Evolutionary conservation across 2,329 filamentous ascomycete genomes (phyloP).

Genomic region (Claviceps humidiphila): DNA sequence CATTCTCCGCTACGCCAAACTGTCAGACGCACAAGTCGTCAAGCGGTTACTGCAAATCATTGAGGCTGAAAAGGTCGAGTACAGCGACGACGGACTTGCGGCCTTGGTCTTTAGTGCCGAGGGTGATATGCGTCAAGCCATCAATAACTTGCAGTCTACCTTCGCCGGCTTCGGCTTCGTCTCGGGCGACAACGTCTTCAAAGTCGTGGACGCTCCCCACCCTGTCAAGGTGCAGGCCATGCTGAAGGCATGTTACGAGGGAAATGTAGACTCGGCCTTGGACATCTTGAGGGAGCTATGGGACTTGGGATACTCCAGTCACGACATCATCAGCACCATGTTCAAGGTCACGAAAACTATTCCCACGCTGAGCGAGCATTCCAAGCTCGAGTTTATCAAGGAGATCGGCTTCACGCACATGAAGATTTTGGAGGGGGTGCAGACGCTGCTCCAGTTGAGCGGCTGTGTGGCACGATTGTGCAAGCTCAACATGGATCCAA

Average conservation of each 20-base stretch:
- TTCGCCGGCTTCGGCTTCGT: slow-evolving; percentile 90
- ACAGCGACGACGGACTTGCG: slow-evolving; percentile 84
- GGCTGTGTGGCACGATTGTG: slow-evolving; percentile 84
- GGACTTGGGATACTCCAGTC: slow-evolving; percentile 91
- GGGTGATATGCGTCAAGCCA: slow-evolving; percentile 96
- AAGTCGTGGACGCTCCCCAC: slow-evolving; percentile 91
- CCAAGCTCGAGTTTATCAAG: slow-evolving; percentile 94
- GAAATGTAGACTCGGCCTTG: slow-evolving; percentile 76
- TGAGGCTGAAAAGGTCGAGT: slow-evolving; percentile 79
- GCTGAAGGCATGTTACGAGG: slow-evolving; percentile 93
- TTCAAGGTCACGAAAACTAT: slow-evolving; percentile 97
- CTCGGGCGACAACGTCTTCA: slow-evolving; percentile 96
- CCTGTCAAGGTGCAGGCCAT: slow-evolving; percentile 97
- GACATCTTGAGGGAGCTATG: slow-evolving; percentile 83
- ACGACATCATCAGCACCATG: slow-evolving; percentile 99
- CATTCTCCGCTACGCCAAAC: slow-evolving; percentile 81
- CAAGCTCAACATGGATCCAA: slow-evolving; percentile 92
- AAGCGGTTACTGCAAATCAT: slow-evolving; percentile 86
- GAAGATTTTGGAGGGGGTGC: slow-evolving; percentile 95
- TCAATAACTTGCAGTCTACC: slow-evolving; percentile 95
- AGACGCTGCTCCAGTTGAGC: slow-evolving; percentile 85
- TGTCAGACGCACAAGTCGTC: slow-evolving; percentile 87
- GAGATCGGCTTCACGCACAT: slow-evolving; percentile 99
- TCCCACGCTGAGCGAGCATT: slow-evolving; percentile 79
- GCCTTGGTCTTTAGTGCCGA: slow-evolving; percentile 96